phyloP scores from a whole-genome alignment of 2,329 filamentous ascomycete genomes.

The Diaporthe sp. region DNA sequence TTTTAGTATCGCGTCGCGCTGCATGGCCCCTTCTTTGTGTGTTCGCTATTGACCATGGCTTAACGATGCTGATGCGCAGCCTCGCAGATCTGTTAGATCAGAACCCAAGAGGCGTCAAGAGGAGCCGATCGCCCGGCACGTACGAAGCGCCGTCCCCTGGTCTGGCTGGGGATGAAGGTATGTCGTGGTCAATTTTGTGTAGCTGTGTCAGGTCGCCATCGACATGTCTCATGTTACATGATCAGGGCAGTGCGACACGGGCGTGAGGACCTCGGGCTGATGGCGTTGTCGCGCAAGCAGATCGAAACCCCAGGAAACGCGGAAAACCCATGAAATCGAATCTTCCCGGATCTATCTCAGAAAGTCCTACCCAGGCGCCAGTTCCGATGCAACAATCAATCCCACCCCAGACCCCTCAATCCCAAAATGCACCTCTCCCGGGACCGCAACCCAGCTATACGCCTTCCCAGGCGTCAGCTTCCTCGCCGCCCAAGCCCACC shows the following conservation, averaged over 20 bases:
- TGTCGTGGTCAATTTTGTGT: conserved; percentile 62
- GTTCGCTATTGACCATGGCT: conserved; percentile 26
- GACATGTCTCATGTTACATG: conserved; percentile 51
- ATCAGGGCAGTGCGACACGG: conserved; percentile 50
- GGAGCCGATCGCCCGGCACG: conserved; percentile 81
- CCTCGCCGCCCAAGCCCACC: conserved; percentile 81
- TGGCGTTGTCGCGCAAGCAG: conserved; percentile 54
- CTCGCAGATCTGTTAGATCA: conserved; percentile 64
- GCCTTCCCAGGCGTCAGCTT: conserved; percentile 63
- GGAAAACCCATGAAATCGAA: conserved; percentile 74
- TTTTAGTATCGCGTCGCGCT: conserved; percentile 1
- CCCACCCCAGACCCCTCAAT: conserved; percentile 48
- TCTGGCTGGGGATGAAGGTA: conserved; percentile 81
- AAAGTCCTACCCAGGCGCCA: conserved; percentile 69
- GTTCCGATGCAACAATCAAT: conserved; percentile 58
- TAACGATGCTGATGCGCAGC: conserved; percentile 49
- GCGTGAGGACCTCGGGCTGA: conserved; percentile 51
- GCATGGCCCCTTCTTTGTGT: conserved; percentile 38
- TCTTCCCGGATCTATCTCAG: conserved; percentile 64
- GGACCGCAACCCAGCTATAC: conserved; percentile 52
- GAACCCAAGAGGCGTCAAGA: conserved; percentile 80
- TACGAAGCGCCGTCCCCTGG: conserved; percentile 68
- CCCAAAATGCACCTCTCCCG: conserved; percentile 46
- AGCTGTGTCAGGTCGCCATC: conserved; percentile 52
- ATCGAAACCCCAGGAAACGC: conserved; percentile 69